These are phyloP conservation scores for Colletotrichum musae DNA, from an alignment of 2,329 filamentous ascomycete genomes.

Conservation along the genomic window DNA sequence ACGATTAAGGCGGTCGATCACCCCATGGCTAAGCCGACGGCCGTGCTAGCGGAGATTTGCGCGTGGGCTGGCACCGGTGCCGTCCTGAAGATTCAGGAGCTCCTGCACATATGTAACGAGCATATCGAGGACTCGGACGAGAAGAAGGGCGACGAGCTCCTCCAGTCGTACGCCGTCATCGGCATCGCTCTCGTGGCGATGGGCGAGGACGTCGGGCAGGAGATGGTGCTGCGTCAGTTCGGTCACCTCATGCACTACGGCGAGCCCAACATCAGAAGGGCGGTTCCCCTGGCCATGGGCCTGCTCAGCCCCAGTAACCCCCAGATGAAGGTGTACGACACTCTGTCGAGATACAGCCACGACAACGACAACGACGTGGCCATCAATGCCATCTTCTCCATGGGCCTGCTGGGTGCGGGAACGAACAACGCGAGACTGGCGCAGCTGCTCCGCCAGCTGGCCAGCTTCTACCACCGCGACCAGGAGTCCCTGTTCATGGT, in stretches of 20 bases:
- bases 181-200: slow-evolving; percentile 95
- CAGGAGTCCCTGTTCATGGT: slow-evolving; percentile 99
- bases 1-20: slow-evolving; percentile 97
- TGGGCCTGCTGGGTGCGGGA: slow-evolving; percentile 96
- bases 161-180: slow-evolving; percentile 96
- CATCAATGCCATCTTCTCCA: slow-evolving; percentile 98
- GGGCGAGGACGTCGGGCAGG: slow-evolving; percentile 98
- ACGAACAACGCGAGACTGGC: slow-evolving; percentile 98
- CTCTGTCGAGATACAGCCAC: slow-evolving; percentile 95
- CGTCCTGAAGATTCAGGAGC: slow-evolving; percentile 95
- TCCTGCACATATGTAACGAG: slow-evolving; percentile 98
- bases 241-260: slow-evolving; percentile 99
- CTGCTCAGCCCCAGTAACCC: slow-evolving; percentile 97
- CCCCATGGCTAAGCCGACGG: slow-evolving; percentile 96
- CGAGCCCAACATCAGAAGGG: slow-evolving; percentile 95
- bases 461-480: slow-evolving; percentile 98
- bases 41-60: slow-evolving; percentile 94
- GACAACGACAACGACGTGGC: slow-evolving; percentile 99
- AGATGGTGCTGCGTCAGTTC: slow-evolving; percentile 98
- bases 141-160: slow-evolving; percentile 94
- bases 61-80: slow-evolving; percentile 98
- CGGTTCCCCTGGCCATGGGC: slow-evolving; percentile 96
- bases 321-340: slow-evolving; percentile 99
- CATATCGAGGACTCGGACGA: slow-evolving; percentile 95
- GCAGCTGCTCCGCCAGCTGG: slow-evolving; percentile 92